Conservation (phyloP, 352 stramenopile species). For the Phytopythium boreale region DNA sequence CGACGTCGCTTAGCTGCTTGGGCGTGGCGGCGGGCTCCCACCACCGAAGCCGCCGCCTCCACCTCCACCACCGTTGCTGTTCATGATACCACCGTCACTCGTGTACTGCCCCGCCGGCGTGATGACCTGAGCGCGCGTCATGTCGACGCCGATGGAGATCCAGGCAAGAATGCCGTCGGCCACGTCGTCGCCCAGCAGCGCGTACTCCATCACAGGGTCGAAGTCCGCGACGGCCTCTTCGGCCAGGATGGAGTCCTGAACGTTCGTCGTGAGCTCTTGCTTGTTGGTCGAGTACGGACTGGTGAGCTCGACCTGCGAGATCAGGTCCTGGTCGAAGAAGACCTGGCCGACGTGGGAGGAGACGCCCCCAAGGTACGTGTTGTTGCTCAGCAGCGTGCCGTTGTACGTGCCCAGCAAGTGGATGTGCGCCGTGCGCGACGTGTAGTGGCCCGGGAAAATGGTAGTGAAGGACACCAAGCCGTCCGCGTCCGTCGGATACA, state of each 20-base stretch:
- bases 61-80: background rate
- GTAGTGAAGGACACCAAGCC: conserved; percentile 5
- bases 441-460: conserved; percentile 9
- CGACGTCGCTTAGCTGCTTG: no score
- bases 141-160: conserved; percentile 36
- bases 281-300: conserved; percentile 23
- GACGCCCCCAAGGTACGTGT: background rate
- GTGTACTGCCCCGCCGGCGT: background rate
- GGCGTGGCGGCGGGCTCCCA: background rate
- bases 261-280: conserved; percentile 22
- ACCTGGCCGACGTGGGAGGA: conserved; percentile 7
- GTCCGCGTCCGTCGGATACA: conserved; percentile 1
- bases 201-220: conserved; percentile 34
- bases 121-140: conserved; percentile 18
- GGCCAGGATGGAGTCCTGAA: conserved; percentile 19
- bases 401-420: conserved; percentile 5
- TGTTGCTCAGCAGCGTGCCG: conserved; percentile 3
- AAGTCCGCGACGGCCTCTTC: conserved; percentile 23
- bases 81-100: background rate
- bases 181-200: conserved; percentile 25
- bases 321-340: conserved; percentile 10
- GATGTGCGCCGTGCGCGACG: conserved; percentile 1
- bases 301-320: background rate
- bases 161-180: conserved; percentile 31
- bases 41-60: background rate